A percentile compares a stretch with the other conserved stretches of the same genome.
Evolutionary conservation across 257 asterid genomes (phyloP).

Genomic region (Petunia secreta): DNA sequence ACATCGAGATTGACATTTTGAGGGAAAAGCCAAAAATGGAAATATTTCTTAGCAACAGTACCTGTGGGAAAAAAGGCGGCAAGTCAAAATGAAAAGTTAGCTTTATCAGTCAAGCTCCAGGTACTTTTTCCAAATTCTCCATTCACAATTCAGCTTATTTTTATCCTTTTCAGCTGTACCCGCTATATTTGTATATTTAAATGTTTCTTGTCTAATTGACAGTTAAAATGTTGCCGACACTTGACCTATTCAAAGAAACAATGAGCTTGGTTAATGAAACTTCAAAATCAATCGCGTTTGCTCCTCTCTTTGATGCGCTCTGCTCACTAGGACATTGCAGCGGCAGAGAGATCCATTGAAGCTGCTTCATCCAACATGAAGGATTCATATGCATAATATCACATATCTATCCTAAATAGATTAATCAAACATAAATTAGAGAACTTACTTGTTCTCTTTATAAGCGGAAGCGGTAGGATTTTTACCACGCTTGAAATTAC

Average conservation of each 20-base stretch:
- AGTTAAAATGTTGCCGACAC: slow-evolving; percentile 66
- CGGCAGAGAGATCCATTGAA: slow-evolving; percentile 89
- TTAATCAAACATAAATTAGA: no score
- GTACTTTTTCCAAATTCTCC: not conserved
- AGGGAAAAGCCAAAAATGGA: slow-evolving; percentile 78
- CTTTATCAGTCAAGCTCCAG: slow-evolving; percentile 66
- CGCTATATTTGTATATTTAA: not conserved
- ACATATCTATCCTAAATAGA: no score
- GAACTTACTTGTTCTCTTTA: no score
- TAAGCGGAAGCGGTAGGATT: no score
- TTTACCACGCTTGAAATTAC: no score
- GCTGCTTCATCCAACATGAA: slow-evolving; percentile 61
- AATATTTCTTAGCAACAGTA: slow-evolving; percentile 46
- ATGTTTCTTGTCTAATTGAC: slow-evolving; percentile 23
- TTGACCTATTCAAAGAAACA: slow-evolving; percentile 67
- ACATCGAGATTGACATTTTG: slow-evolving; percentile 63
- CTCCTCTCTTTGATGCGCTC: slow-evolving; percentile 91
- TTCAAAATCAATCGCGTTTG: slow-evolving; percentile 67
- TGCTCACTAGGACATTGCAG: slow-evolving; percentile 87
- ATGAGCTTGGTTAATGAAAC: slow-evolving; percentile 71
- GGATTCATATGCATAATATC: not conserved
- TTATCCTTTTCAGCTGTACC: not conserved
- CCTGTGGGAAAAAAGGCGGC: slow-evolving; percentile 51
- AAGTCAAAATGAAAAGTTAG: slow-evolving; percentile 72
- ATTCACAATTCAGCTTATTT: not conserved